Evolutionary conservation across 2,329 filamentous ascomycete genomes (phyloP).

Genomic region (Fusarium devonianum): DNA sequence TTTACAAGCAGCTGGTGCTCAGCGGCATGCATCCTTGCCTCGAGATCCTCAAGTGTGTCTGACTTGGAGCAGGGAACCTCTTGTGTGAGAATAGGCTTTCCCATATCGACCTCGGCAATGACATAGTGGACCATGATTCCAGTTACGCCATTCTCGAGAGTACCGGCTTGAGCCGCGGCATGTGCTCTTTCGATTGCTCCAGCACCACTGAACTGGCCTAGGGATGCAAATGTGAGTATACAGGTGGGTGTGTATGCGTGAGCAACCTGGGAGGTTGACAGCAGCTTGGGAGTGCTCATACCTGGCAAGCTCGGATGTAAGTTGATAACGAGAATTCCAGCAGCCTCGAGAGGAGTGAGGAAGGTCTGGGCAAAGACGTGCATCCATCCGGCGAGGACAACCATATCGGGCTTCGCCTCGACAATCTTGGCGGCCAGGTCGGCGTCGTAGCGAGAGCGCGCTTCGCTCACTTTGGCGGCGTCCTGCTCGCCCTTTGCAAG

Average conservation of each 20-base stretch:
- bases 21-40: conserved; percentile 74
- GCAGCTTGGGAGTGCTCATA: conserved; percentile 47
- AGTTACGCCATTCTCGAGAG: conserved; percentile 71
- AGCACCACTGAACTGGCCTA: conserved; percentile 77
- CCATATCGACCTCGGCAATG: conserved; percentile 79
- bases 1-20: conserved; percentile 83
- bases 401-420: conserved; percentile 69
- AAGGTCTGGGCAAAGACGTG: conserved; percentile 77
- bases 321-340: conserved; percentile 77
- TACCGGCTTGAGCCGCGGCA: conserved; percentile 69
- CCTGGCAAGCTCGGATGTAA: conserved; percentile 79
- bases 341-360: conserved; percentile 69
- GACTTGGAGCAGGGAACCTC: conserved; percentile 72
- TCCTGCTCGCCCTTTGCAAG: conserved; percentile 65
- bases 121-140: conserved; percentile 93
- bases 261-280: too few species aligned
- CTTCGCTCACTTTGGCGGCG: conserved; percentile 59
- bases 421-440: conserved; percentile 75
- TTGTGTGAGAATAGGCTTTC: conserved; percentile 72
- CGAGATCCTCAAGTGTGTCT: conserved; percentile 70
- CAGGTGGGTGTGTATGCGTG: neutral
- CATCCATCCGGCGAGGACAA: conserved; percentile 88
- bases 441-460: conserved; percentile 74
- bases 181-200: conserved; percentile 80
- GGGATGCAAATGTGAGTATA: conserved; percentile 17